Conservation (phyloP, 495 filamentous ascomycete species). For the Penicillium pulvis region DNA sequence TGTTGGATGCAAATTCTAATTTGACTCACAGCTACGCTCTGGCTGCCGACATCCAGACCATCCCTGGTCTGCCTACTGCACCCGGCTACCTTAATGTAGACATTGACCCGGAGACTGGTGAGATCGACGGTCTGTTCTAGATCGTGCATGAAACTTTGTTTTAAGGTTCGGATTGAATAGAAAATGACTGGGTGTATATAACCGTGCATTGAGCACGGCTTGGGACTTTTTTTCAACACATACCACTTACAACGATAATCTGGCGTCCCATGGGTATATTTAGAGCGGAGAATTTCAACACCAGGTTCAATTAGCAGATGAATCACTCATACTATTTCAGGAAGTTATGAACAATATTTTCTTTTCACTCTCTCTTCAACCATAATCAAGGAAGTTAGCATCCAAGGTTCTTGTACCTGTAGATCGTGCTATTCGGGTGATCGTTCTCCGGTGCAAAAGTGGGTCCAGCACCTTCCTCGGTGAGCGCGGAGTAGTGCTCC, state of each 20-base stretch:
- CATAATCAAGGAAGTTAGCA: not conserved
- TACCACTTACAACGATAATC: conserved; percentile 15
- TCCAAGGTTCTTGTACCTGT: not conserved
- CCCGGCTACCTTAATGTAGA: conserved; percentile 97
- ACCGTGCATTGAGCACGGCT: conserved; percentile 8
- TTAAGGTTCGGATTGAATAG: not conserved
- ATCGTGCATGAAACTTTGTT: conserved; percentile 3
- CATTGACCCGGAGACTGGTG: conserved; percentile 88
- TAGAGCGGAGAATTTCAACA: conserved; percentile 30
- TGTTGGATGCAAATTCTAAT: conserved; percentile 20
- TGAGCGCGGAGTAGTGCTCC: conserved; percentile 26
- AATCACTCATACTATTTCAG: not conserved
- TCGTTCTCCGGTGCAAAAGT: conserved; percentile 15
- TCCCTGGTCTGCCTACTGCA: conserved; percentile 92
- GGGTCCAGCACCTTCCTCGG: conserved; percentile 12
- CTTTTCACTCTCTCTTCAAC: not conserved
- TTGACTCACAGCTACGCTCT: conserved; percentile 70
- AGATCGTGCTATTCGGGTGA: conserved; percentile 24
- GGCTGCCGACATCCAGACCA: conserved; percentile 97
- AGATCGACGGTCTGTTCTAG: conserved; percentile 95
- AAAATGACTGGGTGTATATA: conserved; percentile 2
- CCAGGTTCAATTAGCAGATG: not conserved
- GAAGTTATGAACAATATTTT: not conserved
- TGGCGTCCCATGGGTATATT: conserved; percentile 21
- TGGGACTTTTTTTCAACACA: conserved; percentile 23